Percentiles rank a stretch among this genome's conserved stretches.
Evolutionary conservation across 2,329 filamentous ascomycete genomes (phyloP).

Genomic region (Fusarium sp.): DNA sequence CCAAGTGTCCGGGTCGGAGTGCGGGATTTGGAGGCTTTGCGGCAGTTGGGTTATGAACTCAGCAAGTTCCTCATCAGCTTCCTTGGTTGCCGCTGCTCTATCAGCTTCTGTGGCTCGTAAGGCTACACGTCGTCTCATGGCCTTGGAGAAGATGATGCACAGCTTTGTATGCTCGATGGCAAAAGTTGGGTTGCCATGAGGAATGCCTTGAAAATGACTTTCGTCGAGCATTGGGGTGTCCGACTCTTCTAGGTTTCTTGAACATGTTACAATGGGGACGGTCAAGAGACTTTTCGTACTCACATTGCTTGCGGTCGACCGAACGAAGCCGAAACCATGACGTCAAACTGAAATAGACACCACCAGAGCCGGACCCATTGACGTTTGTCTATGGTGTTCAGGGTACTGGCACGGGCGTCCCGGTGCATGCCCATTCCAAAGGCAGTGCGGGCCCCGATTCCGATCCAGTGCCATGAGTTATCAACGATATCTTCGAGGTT

Average conservation of each 20-base stretch:
- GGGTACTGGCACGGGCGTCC: constrained; percentile 43
- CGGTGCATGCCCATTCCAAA: constrained; percentile 64
- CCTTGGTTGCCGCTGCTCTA: constrained; percentile 39
- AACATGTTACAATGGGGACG: neutral
- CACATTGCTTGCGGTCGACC: constrained; percentile 61
- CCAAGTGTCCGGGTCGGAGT: constrained; percentile 40
- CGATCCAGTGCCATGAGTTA: constrained; percentile 63
- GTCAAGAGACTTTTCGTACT: constrained; percentile 18
- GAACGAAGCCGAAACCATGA: constrained; percentile 51
- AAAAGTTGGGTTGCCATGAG: constrained; percentile 52
- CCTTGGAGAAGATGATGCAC: constrained; percentile 59
- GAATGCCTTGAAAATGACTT: constrained; percentile 55
- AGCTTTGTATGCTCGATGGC: constrained; percentile 59
- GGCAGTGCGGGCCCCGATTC: constrained; percentile 60
- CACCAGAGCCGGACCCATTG: constrained; percentile 53
- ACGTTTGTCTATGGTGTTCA: constrained; percentile 46
- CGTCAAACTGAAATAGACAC: constrained; percentile 52
- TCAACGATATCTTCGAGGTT: constrained; percentile 63
- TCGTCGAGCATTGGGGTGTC: constrained; percentile 56
- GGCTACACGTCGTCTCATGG: constrained; percentile 42
- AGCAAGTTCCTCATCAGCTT: constrained; percentile 46
- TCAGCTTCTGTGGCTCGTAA: constrained; percentile 38
- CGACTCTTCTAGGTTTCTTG: constrained; percentile 58
- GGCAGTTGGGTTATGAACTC: constrained; percentile 44
- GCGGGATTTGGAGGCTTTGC: constrained; percentile 37